Percentiles rank a stretch among this genome's conserved stretches.
These are phyloP conservation scores for Hypoxylon sp. DNA, from an alignment of 2,329 filamentous ascomycete species.

Conservation along the genomic window DNA sequence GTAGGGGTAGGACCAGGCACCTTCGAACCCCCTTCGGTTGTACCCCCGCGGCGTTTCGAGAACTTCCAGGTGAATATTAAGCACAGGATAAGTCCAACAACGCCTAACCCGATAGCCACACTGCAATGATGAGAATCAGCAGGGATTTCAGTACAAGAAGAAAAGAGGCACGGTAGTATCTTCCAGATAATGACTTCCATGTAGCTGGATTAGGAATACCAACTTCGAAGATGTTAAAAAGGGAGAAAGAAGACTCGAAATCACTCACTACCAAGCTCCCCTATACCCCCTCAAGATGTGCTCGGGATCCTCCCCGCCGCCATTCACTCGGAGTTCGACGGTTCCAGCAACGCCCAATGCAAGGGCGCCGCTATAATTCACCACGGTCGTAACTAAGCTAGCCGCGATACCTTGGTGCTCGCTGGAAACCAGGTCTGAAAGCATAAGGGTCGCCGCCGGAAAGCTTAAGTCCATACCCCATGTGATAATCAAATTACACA, in stretches of 20 bases:
- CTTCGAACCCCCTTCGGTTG: constrained; percentile 3
- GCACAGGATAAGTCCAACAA: constrained; percentile 46
- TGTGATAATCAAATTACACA: constrained; percentile 63
- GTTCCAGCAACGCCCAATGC: constrained; percentile 69
- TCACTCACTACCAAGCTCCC: constrained; percentile 48
- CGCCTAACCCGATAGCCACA: constrained; percentile 47
- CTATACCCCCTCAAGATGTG: constrained; percentile 48
- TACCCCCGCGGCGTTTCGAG: constrained; percentile 39
- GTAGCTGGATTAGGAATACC: background rate
- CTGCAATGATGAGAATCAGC: constrained; percentile 25
- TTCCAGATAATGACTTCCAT: background rate
- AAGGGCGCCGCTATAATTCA: constrained; percentile 70
- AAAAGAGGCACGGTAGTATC: background rate
- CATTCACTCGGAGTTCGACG: constrained; percentile 46
- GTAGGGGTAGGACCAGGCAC: too few species aligned
- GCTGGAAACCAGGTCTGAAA: constrained; percentile 58
- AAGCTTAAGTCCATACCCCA: constrained; percentile 70
- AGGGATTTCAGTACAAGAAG: background rate
- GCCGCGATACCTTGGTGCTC: constrained; percentile 55
- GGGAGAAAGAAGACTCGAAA: background rate
- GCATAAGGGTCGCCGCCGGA: constrained; percentile 65
- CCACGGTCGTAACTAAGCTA: constrained; percentile 66
- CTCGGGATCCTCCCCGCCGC: constrained; percentile 36
- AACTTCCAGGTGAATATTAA: constrained; percentile 46
- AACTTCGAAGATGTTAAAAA: background rate